A percentile compares a stretch with the other conserved stretches of the same genome.
Evolutionary conservation across 2,329 filamentous ascomycete genomes (phyloP).

Genomic region (Colletotrichum phormii): DNA sequence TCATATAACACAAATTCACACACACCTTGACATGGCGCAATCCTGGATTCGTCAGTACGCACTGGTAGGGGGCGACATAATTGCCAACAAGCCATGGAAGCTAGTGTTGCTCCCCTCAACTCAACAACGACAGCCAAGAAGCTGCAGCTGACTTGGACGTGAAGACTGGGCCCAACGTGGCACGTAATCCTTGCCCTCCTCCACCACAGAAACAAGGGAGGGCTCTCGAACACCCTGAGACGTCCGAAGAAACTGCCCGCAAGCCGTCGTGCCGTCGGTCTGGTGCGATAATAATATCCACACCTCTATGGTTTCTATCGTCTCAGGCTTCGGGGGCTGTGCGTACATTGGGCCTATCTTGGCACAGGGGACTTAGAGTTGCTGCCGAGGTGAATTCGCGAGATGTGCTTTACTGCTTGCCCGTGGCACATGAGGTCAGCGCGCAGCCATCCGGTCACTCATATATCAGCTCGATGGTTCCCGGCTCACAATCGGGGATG

Average conservation of each 20-base stretch:
- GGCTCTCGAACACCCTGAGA: conserved; percentile 28
- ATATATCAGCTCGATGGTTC: conserved; percentile 29
- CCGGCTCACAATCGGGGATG: background rate
- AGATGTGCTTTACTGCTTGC: background rate
- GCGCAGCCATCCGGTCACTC: background rate
- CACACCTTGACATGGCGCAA: background rate
- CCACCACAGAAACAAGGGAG: background rate
- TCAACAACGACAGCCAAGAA: background rate
- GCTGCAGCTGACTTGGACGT: background rate
- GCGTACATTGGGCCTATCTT: background rate
- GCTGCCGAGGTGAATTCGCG: conserved; percentile 29
- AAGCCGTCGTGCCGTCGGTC: background rate
- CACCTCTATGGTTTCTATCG: conserved; percentile 18
- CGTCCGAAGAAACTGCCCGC: conserved; percentile 12
- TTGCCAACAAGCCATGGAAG: background rate
- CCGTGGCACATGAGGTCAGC: conserved; percentile 7
- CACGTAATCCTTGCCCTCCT: background rate
- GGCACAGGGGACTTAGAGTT: conserved; percentile 5
- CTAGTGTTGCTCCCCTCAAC: conserved; percentile 21
- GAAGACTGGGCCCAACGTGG: background rate
- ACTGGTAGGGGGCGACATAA: background rate
- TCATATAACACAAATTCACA: conserved; percentile 13
- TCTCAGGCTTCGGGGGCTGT: conserved; percentile 22
- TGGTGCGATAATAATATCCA: conserved; percentile 31
- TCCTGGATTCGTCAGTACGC: conserved; percentile 5